phyloP scores from a whole-genome alignment of 192 early-diverging fungal species.

The Linnemannia zychae region DNA sequence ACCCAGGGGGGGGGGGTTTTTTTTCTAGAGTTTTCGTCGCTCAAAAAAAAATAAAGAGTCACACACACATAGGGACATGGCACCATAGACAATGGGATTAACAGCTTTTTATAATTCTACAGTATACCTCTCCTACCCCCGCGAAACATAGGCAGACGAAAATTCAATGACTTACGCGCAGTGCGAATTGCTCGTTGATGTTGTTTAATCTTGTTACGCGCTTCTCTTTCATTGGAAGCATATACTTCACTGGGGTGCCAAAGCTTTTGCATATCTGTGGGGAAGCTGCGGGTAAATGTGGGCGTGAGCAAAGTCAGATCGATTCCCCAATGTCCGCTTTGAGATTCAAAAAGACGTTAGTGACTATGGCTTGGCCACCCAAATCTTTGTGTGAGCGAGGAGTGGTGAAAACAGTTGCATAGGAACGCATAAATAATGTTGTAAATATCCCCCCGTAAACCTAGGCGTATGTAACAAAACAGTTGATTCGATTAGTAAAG shows the following conservation, averaged over 20 bases:
- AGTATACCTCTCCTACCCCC: too few relatives aligned
- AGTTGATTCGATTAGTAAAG: background rate
- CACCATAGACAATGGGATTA: too few relatives aligned
- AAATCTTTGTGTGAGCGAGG: background rate
- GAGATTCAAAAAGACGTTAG: background rate
- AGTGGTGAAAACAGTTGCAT: too few relatives aligned
- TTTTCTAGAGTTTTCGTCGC: too few relatives aligned
- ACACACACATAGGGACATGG: too few relatives aligned
- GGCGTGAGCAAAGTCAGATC: constrained; percentile 6
- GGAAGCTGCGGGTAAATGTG: background rate
- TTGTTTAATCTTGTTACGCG: background rate
- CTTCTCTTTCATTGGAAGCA: background rate
- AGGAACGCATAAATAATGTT: background rate
- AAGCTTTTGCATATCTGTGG: constrained; percentile 16
- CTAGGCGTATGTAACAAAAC: background rate
- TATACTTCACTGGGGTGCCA: constrained; percentile 12
- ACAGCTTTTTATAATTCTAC: too few relatives aligned
- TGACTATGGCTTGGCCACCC: background rate
- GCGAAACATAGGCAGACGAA: too few relatives aligned
- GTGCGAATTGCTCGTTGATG: too few relatives aligned
- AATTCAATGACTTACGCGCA: too few relatives aligned
- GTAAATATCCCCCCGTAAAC: background rate
- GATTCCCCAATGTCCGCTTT: constrained; percentile 1
- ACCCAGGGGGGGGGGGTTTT: too few relatives aligned
- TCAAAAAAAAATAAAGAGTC: too few relatives aligned